Base-by-base conservation (phyloP, 345 rosid genomes). In the Aquilaria sinensis region DNA sequence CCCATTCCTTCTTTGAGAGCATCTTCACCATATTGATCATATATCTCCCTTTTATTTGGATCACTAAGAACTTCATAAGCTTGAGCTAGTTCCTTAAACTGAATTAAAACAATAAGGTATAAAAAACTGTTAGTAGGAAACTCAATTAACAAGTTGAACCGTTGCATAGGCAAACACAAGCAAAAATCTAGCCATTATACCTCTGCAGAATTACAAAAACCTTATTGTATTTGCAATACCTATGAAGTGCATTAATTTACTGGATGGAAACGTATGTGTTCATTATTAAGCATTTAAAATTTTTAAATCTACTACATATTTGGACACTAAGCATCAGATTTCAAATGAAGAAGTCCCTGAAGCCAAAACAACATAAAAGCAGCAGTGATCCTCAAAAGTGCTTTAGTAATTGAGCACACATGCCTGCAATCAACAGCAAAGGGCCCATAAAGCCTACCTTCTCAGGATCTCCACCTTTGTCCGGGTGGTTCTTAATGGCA, bases 1-100 rank as follows among this genome's bases (percentile, higher is more conserved):
- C 88, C 92, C 86, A 83, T 81, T 68, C 92, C 92, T 63, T 86
- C 88, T 58, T 83, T 83, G 37, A 86, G 81, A 34, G 76, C 92
- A 72, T 81, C 88, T 74, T 81, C 86, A 14, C 86, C 92, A 55
- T 81, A 86, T 62, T 83, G 80, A 59, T 83, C 88, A 70, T 86
- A 86, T 51, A 76, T 71, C 51, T 86, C 85, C 57, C 89, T 74
- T 71, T 86, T 83, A 62, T 86, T 85, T 2, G 89, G 83, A 68
- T 83, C 86, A 47, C 82, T 80, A 16, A 86, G 82, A 67, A 83
- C 89, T 51, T 86, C 92, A 78, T 83, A 86, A 52, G 92, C 92
- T 59, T 79, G 86, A 60, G 85, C 75, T 63, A 86, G 37, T 72
- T 81, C 92, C 77, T 86, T 86, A 67, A 86, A 86, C 92, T 83